These are phyloP conservation scores for Babesia bovis DNA, from an alignment of 169 alveolate genomes.

Conservation along the genomic window DNA sequence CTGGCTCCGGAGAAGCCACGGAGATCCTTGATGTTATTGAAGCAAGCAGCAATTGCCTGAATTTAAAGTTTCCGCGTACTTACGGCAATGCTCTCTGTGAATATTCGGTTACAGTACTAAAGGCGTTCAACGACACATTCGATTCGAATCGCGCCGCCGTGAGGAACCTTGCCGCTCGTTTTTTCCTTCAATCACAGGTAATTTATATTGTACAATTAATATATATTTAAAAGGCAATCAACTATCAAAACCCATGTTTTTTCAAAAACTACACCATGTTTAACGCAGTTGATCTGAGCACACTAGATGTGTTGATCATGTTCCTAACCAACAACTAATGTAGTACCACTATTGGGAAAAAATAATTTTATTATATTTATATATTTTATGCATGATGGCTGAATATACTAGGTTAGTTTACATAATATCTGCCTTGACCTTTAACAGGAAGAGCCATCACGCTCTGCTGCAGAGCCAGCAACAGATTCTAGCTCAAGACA, in stretches of 20 bases:
- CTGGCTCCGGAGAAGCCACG: slow-evolving; percentile 2
- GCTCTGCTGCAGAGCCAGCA: slow-evolving; percentile 60
- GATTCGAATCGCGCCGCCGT: neutral
- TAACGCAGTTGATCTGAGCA: slow-evolving; percentile 40
- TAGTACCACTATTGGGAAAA: slow-evolving; percentile 1
- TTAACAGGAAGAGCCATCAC: slow-evolving; percentile 58
- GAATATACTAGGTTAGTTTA: slow-evolving; percentile 62
- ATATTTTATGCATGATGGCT: slow-evolving; percentile 40
- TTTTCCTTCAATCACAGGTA: slow-evolving; percentile 36
- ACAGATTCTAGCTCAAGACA: slow-evolving; percentile 30
- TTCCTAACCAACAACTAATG: slow-evolving; percentile 36
- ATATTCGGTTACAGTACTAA: slow-evolving; percentile 8
- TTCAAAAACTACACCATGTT: slow-evolving; percentile 22
- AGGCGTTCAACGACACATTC: neutral
- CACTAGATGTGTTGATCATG: slow-evolving; percentile 22
- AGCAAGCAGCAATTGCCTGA: slow-evolving; percentile 34
- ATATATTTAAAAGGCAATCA: neutral
- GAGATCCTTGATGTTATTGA: slow-evolving; percentile 15
- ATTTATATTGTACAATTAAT: neutral
- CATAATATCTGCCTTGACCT: neutral
- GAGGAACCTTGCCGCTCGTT: slow-evolving; percentile 8
- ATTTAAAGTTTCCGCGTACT: slow-evolving; percentile 9
- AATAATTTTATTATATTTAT: neutral
- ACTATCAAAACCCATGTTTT: slow-evolving; percentile 37
- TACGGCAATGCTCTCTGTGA: slow-evolving; percentile 11